These are phyloP conservation scores for Fusarium tanahbumbuense DNA, from an alignment of 2,329 filamentous ascomycete genomes.

Conservation along the genomic window DNA sequence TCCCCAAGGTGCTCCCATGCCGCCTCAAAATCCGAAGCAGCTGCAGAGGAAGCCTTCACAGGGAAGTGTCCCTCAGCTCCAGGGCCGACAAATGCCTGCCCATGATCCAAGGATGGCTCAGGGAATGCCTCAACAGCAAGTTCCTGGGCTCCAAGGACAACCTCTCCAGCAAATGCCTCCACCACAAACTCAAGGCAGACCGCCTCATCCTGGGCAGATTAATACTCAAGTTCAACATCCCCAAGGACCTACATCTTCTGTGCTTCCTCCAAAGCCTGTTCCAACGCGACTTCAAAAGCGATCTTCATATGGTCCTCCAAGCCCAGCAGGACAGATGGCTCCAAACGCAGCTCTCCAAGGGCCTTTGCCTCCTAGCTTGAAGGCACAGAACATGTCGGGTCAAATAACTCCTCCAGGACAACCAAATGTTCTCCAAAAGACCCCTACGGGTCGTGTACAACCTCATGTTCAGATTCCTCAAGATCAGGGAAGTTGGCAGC, in stretches of 20 bases:
- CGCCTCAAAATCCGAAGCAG: constrained; percentile 24
- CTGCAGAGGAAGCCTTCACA: constrained; percentile 39
- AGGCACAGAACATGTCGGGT: not conserved
- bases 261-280: constrained; percentile 12
- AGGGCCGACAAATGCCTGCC: constrained; percentile 19
- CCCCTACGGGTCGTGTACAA: constrained; percentile 6
- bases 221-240: constrained; percentile 5
- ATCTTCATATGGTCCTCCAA: constrained; percentile 27
- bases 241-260: constrained; percentile 17
- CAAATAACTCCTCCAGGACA: constrained; percentile 18
- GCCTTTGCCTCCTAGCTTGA: constrained; percentile 9
- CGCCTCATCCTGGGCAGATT: constrained; percentile 12
- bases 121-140: constrained; percentile 11
- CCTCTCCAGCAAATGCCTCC: constrained; percentile 9
- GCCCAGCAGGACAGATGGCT: constrained; percentile 17
- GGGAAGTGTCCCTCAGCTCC: constrained; percentile 18
- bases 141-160: constrained; percentile 11
- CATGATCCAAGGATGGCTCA: constrained; percentile 12
- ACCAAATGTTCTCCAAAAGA: constrained; percentile 6
- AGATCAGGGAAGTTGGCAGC: constrained; percentile 31
- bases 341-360: constrained; percentile 10
- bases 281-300: constrained; percentile 25
- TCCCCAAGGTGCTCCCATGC: constrained; percentile 2
- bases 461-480: constrained; percentile 38
- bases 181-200: constrained; percentile 9